Evolutionary conservation across 495 filamentous ascomycete species (phyloP).

Genomic region (Penicillium roqueforti): DNA sequence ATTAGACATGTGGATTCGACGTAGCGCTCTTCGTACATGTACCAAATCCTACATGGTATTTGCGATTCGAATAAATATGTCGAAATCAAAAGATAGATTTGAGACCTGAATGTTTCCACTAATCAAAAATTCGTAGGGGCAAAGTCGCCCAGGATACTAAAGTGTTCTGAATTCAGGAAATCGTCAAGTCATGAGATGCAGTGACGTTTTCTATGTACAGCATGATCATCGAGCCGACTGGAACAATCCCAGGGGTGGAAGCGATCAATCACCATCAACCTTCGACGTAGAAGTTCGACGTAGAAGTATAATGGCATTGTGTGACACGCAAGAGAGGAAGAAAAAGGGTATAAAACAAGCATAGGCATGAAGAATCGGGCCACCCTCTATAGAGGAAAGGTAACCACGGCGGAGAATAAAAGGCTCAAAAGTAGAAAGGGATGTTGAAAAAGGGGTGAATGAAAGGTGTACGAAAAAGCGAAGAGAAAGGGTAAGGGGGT

Average conservation of each 20-base stretch:
- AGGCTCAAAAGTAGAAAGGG: neutral
- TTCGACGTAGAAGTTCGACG: no score
- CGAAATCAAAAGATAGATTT: neutral
- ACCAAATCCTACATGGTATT: neutral
- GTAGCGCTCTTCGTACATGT: neutral
- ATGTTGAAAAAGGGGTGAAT: neutral
- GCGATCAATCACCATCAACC: conserved; percentile 1
- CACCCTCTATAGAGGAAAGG: neutral
- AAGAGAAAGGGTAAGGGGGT: neutral
- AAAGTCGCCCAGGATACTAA: neutral
- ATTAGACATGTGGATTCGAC: neutral
- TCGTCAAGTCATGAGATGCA: conserved; percentile 15
- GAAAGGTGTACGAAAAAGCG: neutral
- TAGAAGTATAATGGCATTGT: neutral
- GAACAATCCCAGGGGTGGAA: neutral
- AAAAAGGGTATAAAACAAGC: conserved; percentile 15
- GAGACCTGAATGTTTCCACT: neutral
- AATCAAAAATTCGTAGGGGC: conserved; percentile 4
- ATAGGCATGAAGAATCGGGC: neutral
- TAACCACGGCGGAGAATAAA: neutral
- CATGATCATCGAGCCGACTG: conserved; percentile 12
- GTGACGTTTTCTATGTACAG: conserved; percentile 30
- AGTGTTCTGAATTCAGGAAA: conserved; percentile 1
- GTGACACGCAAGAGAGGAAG: neutral
- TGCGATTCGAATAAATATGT: neutral